These are phyloP conservation scores for Ophiostoma perfectum DNA, from an alignment of 2,329 filamentous ascomycete genomes.

Conservation along the genomic window DNA sequence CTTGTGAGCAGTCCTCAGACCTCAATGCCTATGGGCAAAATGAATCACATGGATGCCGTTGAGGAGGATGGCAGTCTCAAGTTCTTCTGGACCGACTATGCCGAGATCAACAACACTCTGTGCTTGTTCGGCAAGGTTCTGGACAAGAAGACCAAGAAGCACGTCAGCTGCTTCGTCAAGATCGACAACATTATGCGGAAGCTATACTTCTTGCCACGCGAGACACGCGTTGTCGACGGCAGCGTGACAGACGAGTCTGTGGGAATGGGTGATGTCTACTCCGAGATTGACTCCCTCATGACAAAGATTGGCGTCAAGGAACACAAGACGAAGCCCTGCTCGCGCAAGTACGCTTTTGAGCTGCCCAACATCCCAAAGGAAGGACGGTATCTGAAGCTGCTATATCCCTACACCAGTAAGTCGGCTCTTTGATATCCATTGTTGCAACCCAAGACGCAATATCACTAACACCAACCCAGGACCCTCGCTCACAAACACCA, in stretches of 20 bases:
- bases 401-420: slow-evolving; percentile 82
- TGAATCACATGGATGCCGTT: slow-evolving; percentile 77
- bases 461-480: too few species aligned
- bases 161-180: slow-evolving; percentile 92
- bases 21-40: slow-evolving; percentile 71
- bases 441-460: too few species aligned
- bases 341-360: slow-evolving; percentile 93
- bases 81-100: slow-evolving; percentile 97
- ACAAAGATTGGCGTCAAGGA: slow-evolving; percentile 75
- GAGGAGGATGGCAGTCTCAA: slow-evolving; percentile 86
- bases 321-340: slow-evolving; percentile 90
- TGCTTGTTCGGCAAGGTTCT: slow-evolving; percentile 95
- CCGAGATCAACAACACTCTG: slow-evolving; percentile 81
- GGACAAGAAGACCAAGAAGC: slow-evolving; percentile 72
- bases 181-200: slow-evolving; percentile 91
- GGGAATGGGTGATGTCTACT: slow-evolving; percentile 81
- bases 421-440: too few species aligned
- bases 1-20: slow-evolving; percentile 63
- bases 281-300: slow-evolving; percentile 87
- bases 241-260: slow-evolving; percentile 70
- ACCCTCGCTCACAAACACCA: slow-evolving; percentile 62
- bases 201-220: slow-evolving; percentile 83
- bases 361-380: slow-evolving; percentile 80
- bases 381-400: slow-evolving; percentile 85
- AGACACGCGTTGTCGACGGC: slow-evolving; percentile 52